Conservation (phyloP, 148 eudicot species). For the Silene latifolia region DNA sequence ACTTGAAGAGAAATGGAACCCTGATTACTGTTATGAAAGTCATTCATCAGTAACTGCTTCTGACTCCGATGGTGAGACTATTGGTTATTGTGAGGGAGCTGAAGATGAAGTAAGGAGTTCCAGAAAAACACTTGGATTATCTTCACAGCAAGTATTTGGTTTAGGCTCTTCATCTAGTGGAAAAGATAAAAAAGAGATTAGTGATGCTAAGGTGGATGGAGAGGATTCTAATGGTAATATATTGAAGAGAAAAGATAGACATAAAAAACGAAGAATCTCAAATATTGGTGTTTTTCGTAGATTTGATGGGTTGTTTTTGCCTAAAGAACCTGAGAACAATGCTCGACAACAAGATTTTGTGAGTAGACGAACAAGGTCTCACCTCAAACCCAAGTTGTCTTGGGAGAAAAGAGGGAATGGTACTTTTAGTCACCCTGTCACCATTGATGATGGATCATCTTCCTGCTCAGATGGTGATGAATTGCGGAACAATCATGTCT, state of each 20-base stretch:
- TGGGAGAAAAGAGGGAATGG: constrained; percentile 3
- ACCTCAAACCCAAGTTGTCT: background rate
- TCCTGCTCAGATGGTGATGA: background rate
- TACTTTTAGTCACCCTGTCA: constrained; percentile 1
- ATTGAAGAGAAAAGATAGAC: background rate
- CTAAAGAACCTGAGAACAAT: background rate
- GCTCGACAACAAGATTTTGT: background rate
- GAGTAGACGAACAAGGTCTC: constrained; percentile 15
- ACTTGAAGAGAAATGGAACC: constrained; percentile 21
- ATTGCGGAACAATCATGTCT: background rate
- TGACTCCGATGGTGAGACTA: background rate
- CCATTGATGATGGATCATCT: background rate
- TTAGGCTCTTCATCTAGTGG: background rate
- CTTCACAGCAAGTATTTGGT: background rate
- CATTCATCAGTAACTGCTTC: constrained; percentile 1
- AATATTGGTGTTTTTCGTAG: background rate
- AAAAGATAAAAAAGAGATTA: background rate
- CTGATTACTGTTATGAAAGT: constrained; percentile 3
- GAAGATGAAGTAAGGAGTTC: background rate
- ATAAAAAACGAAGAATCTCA: background rate
- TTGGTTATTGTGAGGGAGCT: background rate
- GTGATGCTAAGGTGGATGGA: background rate
- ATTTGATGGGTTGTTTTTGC: constrained; percentile 18
- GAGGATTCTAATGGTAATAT: background rate
- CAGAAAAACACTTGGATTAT: background rate